A percentile compares a stretch with the other conserved stretches of the same genome.
Evolutionary conservation across 2,329 filamentous ascomycete species (phyloP).

Genomic region (Fusarium burgessii): DNA sequence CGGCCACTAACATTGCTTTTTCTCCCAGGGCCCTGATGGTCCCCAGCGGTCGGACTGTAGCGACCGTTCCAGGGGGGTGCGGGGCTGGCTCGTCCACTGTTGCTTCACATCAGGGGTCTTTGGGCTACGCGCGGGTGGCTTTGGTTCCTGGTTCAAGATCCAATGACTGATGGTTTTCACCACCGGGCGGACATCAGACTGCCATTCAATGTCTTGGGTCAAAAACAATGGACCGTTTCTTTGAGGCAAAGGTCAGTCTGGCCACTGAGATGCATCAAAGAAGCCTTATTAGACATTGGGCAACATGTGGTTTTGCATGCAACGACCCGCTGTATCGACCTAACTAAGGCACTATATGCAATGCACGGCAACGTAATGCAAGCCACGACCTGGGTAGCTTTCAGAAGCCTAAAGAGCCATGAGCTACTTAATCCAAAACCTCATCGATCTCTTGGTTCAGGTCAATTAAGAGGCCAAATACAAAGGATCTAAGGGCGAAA

Average conservation of each 20-base stretch:
- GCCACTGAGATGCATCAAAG: neutral
- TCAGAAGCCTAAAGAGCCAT: constrained; percentile 5
- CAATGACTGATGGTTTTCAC: constrained; percentile 12
- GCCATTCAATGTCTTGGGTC: constrained; percentile 19
- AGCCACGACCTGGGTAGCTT: constrained; percentile 31
- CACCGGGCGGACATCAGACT: constrained; percentile 17
- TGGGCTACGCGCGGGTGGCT: constrained; percentile 31
- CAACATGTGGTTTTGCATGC: constrained; percentile 20
- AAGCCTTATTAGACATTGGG: constrained; percentile 1
- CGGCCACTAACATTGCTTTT: constrained; percentile 28
- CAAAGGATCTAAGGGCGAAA: constrained; percentile 4
- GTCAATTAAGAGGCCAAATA: constrained; percentile 5
- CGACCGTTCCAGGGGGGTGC: constrained; percentile 33
- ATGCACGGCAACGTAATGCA: constrained; percentile 42
- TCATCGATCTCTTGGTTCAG: constrained; percentile 1
- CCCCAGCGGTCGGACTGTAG: constrained; percentile 35
- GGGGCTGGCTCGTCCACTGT: constrained; percentile 19
- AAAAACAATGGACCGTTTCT: neutral
- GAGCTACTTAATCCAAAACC: constrained; percentile 1
- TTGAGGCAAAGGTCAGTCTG: neutral
- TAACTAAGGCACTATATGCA: constrained; percentile 38
- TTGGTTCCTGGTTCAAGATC: constrained; percentile 24
- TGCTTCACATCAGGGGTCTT: constrained; percentile 32
- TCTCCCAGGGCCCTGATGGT: constrained; percentile 26
- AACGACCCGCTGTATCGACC: constrained; percentile 24